Evolutionary conservation across 345 rosid species (phyloP), one percentile per base, ranked within the genome.

Genomic region (Diplotaxis tenuifolia): DNA sequence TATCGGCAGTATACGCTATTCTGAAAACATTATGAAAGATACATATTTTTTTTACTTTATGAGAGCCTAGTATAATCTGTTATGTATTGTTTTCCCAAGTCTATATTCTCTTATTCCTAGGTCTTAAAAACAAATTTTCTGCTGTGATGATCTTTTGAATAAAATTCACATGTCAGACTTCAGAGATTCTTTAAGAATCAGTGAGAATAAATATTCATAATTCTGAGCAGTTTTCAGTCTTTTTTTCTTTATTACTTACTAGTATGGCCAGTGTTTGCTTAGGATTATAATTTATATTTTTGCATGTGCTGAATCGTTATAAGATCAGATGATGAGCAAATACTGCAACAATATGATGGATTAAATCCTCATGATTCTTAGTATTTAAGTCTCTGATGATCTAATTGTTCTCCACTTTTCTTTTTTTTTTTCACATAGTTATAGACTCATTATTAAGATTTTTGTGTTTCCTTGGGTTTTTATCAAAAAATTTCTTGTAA

Each of bases 261-360:
- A n/a, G n/a, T 9, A 9, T 36, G 42, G 14, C 6, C 1, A 38
- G 4, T 38, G 6, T 11, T 38, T 38, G n/a, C 15, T 12, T 38
- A 4, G 1, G 15, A 38, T 38, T 11, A 36, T 10, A 36, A 11
- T 12, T 12, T 38, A 4, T 12, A n/a, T 12, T n/a, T 38, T 38
- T 38, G 15, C 47, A 38, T 5, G n/a, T 1, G 16, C 7, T n/a
- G 50, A 42, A 14, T 42, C 3, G 50, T 42, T 42, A 5, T 21
- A 1, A 3, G 0, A 65, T 77, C 84, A 78, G 27, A 1, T 75
- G 77, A 81, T 81, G 80, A 81, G 78, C 40, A 52, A 78, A 78
- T 74, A 82, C 84, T 82, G 84, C 80, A 82, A 82, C 84, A 82
- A 82, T 82, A 72, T 75, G 82, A 82, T 10, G 79, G 76, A 40